A percentile compares a stretch with the other conserved stretches of the same genome.
Conservation (phyloP, 805 yeast genomes). For the Saitoella complicata region DNA sequence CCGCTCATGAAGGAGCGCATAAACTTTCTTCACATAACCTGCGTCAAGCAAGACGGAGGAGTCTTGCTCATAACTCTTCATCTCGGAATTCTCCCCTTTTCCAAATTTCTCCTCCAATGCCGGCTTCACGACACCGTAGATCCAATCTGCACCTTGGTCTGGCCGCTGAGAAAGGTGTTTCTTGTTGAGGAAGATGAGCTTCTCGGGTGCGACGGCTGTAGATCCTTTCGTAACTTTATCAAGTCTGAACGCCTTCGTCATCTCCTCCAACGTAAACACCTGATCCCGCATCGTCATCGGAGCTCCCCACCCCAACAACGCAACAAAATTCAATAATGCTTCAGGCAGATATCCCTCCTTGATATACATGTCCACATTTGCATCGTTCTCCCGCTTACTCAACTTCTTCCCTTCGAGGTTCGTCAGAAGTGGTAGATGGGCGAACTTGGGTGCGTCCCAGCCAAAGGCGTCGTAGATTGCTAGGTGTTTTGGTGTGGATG, state of each 20-base stretch:
- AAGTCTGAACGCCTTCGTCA: slow-evolving; percentile 35
- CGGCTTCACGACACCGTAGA: no score
- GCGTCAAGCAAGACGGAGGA: no score
- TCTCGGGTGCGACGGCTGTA: slow-evolving; percentile 73
- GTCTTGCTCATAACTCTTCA: no score
- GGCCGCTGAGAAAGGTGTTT: slow-evolving; percentile 31
- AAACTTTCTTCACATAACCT: no score
- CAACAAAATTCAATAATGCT: slow-evolving; percentile 73
- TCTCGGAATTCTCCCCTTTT: no score
- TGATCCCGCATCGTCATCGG: neutral
- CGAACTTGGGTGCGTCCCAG: slow-evolving; percentile 65
- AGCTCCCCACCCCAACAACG: slow-evolving; percentile 92
- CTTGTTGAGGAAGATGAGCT: slow-evolving; percentile 64
- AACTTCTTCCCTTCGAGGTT: slow-evolving; percentile 39
- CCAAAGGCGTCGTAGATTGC: slow-evolving; percentile 75
- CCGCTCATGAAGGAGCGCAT: no score
- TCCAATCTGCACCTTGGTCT: no score
- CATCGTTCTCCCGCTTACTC: slow-evolving; percentile 74
- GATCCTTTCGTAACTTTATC: slow-evolving; percentile 79
- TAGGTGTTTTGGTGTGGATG: slow-evolving; percentile 88
- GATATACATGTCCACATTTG: slow-evolving; percentile 36
- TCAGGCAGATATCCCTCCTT: slow-evolving; percentile 61
- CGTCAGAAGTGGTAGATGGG: slow-evolving; percentile 75
- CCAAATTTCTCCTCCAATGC: no score
- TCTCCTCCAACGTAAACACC: neutral